Evolutionary conservation across 1,284 basidiomycete genomes (phyloP), one percentile per base, ranked within the genome.

Genomic region (Apiotrichum brassicae): DNA sequence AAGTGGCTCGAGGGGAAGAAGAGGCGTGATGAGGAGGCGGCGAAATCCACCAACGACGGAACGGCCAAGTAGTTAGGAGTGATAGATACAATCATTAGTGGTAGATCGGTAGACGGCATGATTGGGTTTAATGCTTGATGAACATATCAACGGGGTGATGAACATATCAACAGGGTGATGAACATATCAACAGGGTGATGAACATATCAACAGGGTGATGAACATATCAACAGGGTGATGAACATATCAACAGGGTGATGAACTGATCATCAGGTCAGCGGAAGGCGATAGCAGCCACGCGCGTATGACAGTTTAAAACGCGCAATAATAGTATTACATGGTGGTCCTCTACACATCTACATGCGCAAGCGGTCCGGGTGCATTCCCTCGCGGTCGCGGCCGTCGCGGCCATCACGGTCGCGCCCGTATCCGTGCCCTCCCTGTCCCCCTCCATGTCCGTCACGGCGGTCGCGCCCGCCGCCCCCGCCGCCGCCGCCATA

Each of bases 351-450:
- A 35, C 57, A 63, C 23, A 37, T 41, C 83, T 90, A 82, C 86
- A 90, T 89, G 53, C 86, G 78, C 68, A 87, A 61, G 54, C 87
- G 79, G 72, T 91, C 87, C n/a, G 88, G 88, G 72, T 91, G 88
- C 59, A 91, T 86, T 25, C 80, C 26, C 6, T 30, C 39, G 49
- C 19, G 32, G 43, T 34, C 43, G 43, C 33, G 16, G 7, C 23
- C 7, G 8, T n/a, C 12, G 23, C 33, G 23, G 33, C 19, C n/a
- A 18, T n/a, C 22, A 8, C 30, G 26, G 20, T 24, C 43, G 41
- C 28, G 28, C 24, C 41, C 24, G 41, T 42, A 23, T n/a, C 26
- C 19, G 23, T 19, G 6, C 6, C 24, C n/a, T 25, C 34, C 43
- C 7, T 34, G 14, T 16, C n/a, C 34, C 12, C 43, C 87, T n/a